These are phyloP conservation scores for Metschnikowia amazonensis DNA, from an alignment of 805 yeast genomes.

Conservation along the genomic window DNA sequence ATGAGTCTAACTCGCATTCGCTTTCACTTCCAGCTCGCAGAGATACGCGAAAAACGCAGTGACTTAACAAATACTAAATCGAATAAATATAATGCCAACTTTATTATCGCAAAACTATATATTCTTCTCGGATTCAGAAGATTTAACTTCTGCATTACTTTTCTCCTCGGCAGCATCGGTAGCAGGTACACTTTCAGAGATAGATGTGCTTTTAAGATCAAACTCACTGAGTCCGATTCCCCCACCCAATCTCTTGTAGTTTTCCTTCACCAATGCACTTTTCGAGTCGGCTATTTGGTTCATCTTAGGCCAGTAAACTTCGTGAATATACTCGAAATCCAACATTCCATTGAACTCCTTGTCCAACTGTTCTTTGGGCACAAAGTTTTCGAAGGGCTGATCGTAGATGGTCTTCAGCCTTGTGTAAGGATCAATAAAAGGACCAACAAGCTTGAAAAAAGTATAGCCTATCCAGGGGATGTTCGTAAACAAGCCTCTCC, in stretches of 20 bases:
- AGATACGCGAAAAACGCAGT: background rate
- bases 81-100: background rate
- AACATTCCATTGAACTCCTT: slow-evolving; percentile 46
- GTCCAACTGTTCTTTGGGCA: slow-evolving; percentile 51
- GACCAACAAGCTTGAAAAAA: slow-evolving; percentile 20
- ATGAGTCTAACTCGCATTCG: background rate
- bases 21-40: background rate
- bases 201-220: slow-evolving; percentile 37
- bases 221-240: slow-evolving; percentile 53
- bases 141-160: too few relatives aligned
- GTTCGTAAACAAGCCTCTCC: slow-evolving; percentile 21
- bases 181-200: background rate
- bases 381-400: slow-evolving; percentile 52
- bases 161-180: background rate
- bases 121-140: background rate
- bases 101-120: too few relatives aligned
- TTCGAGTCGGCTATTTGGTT: slow-evolving; percentile 39
- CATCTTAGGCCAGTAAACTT: slow-evolving; percentile 51
- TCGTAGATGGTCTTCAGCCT: slow-evolving; percentile 55
- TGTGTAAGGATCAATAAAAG: slow-evolving; percentile 54
- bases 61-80: background rate
- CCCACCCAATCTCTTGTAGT: slow-evolving; percentile 44
- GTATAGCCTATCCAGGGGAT: slow-evolving; percentile 22
- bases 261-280: slow-evolving; percentile 28
- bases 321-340: slow-evolving; percentile 52